Percentiles rank a stretch among this genome's conserved stretches.
Evolutionary conservation across 163 green algal species (phyloP).

Genomic region (Trebouxiophyceae sp.): DNA sequence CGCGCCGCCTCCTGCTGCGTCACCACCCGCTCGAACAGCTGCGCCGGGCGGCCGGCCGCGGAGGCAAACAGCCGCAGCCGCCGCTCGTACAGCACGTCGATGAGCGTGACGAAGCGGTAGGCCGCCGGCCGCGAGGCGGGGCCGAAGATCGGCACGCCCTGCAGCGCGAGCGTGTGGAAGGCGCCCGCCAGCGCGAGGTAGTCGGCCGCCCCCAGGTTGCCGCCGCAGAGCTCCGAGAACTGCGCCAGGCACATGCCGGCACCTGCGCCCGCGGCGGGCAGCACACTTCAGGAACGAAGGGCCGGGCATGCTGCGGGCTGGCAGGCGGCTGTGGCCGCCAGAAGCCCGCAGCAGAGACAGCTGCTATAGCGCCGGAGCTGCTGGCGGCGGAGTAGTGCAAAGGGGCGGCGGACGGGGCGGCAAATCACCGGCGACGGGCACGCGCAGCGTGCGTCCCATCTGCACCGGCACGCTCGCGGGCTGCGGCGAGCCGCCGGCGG

Average conservation of each 20-base stretch:
- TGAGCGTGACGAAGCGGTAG: slow-evolving; percentile 92
- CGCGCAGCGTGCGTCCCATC: slow-evolving; percentile 76
- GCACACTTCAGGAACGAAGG: neutral
- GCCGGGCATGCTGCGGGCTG: no score
- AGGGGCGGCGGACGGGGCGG: no score
- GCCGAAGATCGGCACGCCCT: slow-evolving; percentile 71
- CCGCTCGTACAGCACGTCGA: slow-evolving; percentile 96
- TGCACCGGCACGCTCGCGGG: slow-evolving; percentile 50
- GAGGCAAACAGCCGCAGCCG: slow-evolving; percentile 64
- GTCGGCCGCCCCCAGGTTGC: slow-evolving; percentile 74
- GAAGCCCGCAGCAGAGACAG: no score
- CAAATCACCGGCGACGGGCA: slow-evolving; percentile 49
- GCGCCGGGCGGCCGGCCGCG: slow-evolving; percentile 57
- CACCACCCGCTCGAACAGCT: slow-evolving; percentile 78
- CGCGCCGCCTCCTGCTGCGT: slow-evolving; percentile 39
- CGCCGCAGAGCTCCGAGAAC: slow-evolving; percentile 78
- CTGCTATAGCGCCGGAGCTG: no score
- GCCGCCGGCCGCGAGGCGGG: slow-evolving; percentile 48
- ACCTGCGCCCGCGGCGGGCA: slow-evolving; percentile 21
- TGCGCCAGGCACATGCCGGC: slow-evolving; percentile 54
- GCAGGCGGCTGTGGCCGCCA: no score
- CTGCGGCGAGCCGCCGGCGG: neutral
- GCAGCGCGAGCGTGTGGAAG: slow-evolving; percentile 73
- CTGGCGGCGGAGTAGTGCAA: no score
- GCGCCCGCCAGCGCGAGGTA: slow-evolving; percentile 71